phyloP scores from a whole-genome alignment of 257 asterid species.

The Ocimum tenuiflorum region DNA sequence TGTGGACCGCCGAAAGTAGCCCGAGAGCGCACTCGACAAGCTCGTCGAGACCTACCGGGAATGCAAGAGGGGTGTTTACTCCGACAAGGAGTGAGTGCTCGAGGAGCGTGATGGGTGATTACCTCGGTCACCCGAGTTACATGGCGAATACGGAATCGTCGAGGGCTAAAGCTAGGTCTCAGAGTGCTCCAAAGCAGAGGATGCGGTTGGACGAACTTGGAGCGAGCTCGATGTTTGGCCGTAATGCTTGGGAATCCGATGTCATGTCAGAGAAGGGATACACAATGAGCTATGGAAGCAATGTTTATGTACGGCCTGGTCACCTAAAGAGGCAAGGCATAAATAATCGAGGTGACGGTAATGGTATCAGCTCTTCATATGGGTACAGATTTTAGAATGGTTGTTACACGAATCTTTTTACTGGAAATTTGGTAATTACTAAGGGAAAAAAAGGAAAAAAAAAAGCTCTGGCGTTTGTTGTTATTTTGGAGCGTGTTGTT shows the following conservation, averaged over 20 bases:
- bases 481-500: neutral
- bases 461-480: slow-evolving; percentile 16
- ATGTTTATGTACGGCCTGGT: too few species aligned
- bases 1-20: slow-evolving; percentile 47
- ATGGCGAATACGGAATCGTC: slow-evolving; percentile 74
- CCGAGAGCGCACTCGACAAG: slow-evolving; percentile 48
- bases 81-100: slow-evolving; percentile 55
- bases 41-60: slow-evolving; percentile 38
- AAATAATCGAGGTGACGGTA: slow-evolving; percentile 17
- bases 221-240: too few species aligned
- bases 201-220: slow-evolving; percentile 36
- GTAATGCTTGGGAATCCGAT: slow-evolving; percentile 42
- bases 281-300: too few species aligned
- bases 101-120: slow-evolving; percentile 50
- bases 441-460: neutral
- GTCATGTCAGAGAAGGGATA: slow-evolving; percentile 26
- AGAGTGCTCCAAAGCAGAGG: slow-evolving; percentile 55
- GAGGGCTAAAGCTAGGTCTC: too few species aligned
- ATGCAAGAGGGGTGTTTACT: slow-evolving; percentile 40
- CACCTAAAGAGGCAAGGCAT: slow-evolving; percentile 26
- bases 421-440: neutral
- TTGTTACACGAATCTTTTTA: neutral
- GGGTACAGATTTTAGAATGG: slow-evolving; percentile 23
- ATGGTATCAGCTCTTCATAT: slow-evolving; percentile 16
- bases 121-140: slow-evolving; percentile 52